Evolutionary conservation across 768 basidiomycete species (phyloP).

Genomic region (Suillus alpinus): DNA sequence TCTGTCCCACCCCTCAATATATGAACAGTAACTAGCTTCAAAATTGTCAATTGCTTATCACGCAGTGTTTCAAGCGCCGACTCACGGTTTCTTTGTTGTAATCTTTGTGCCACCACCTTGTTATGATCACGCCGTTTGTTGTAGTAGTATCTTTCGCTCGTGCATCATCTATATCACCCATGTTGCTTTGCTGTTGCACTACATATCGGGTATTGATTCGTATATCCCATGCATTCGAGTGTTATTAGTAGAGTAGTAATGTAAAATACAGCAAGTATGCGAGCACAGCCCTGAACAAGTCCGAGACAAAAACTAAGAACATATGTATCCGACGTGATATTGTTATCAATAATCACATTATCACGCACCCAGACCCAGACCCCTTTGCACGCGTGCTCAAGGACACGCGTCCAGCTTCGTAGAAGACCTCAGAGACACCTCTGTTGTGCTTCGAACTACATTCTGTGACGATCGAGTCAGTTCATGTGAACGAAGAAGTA

Average conservation of each 20-base stretch:
- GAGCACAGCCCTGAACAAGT: neutral
- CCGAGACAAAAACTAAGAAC: neutral
- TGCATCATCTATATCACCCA: neutral
- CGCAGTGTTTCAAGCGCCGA: neutral
- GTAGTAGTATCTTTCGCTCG: neutral
- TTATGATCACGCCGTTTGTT: neutral
- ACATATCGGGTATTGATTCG: neutral
- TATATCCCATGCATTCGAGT: slow-evolving; percentile 2
- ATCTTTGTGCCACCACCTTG: slow-evolving; percentile 1
- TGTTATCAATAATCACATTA: slow-evolving; percentile 45
- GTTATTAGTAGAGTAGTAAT: slow-evolving; percentile 2
- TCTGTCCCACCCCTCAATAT: slow-evolving; percentile 27
- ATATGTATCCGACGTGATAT: neutral
- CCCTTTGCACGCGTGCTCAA: slow-evolving; percentile 73
- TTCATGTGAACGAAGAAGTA: neutral
- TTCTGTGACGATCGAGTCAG: slow-evolving; percentile 46
- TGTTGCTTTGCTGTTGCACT: neutral
- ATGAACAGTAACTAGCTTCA: slow-evolving; percentile 13
- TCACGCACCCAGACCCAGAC: slow-evolving; percentile 51
- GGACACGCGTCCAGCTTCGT: slow-evolving; percentile 86
- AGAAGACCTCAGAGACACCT: slow-evolving; percentile 90
- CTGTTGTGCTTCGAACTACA: slow-evolving; percentile 97
- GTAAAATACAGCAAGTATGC: slow-evolving; percentile 2
- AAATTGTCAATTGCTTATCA: neutral
- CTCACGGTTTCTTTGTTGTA: neutral